These are phyloP conservation scores for Jamesozyma jinghongensis DNA, from an alignment of 805 yeast species.

Conservation along the genomic window DNA sequence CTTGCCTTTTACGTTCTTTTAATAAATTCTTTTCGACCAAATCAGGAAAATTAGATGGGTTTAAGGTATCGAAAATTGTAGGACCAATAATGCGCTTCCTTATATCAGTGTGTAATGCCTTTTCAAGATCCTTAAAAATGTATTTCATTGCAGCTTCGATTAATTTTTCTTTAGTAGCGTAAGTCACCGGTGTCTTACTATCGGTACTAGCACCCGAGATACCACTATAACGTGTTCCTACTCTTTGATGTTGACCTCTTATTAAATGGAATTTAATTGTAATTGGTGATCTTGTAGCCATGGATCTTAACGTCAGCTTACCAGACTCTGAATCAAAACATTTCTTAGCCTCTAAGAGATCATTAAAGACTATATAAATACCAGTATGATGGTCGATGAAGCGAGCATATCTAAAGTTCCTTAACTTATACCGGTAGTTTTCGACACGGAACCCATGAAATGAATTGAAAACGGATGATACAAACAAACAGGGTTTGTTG, in stretches of 20 bases:
- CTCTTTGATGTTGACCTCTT: conserved; percentile 2
- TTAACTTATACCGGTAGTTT: conserved; percentile 52
- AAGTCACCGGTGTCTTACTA: conserved; percentile 1
- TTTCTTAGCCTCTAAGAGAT: conserved; percentile 19
- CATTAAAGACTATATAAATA: conserved; percentile 61
- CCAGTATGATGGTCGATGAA: conserved; percentile 57
- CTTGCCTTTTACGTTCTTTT: conserved; percentile 19
- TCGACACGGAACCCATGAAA: conserved; percentile 45
- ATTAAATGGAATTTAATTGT: conserved; percentile 20
- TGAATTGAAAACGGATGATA: conserved; percentile 44
- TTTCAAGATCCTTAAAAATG: conserved; percentile 54
- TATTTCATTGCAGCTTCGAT: conserved; percentile 50
- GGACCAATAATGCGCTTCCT: conserved; percentile 68
- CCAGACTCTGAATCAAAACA: conserved; percentile 22
- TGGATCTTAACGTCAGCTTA: conserved; percentile 16
- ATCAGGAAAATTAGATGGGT: conserved; percentile 50
- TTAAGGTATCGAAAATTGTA: conserved; percentile 49
- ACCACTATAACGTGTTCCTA: neutral
- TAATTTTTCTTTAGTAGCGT: conserved; percentile 28
- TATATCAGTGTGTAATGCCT: conserved; percentile 58
- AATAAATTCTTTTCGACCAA: conserved; percentile 30
- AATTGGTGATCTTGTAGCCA: conserved; percentile 16
- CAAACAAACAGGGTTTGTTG: conserved; percentile 49
- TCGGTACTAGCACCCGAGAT: neutral
- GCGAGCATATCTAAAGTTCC: conserved; percentile 55